A percentile compares a stretch with the other conserved stretches of the same genome.
Conservation (phyloP, 495 filamentous ascomycete genomes). For the Amniculicola lignicola region DNA sequence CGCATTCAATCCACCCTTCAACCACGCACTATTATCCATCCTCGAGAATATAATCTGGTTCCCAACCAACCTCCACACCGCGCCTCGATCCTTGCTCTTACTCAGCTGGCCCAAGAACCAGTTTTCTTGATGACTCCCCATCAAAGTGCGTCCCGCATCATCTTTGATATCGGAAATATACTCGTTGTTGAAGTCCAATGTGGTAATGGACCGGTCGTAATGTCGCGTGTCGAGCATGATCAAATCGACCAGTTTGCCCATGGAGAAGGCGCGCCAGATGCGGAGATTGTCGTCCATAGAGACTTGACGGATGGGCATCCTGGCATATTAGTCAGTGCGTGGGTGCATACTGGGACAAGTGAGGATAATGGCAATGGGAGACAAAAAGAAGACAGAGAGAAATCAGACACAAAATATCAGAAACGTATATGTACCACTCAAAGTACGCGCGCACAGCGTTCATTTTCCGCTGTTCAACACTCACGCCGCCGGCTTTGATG, state of each 20-base stretch:
- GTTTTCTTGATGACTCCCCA: conserved; percentile 63
- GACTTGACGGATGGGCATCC: conserved; percentile 46
- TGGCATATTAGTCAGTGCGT: too few species aligned
- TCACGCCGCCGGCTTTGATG: conserved; percentile 55
- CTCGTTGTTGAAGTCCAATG: conserved; percentile 52
- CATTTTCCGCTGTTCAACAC: conserved; percentile 64
- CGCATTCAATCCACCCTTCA: conserved; percentile 8
- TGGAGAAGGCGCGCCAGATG: conserved; percentile 64
- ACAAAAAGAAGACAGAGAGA: too few species aligned
- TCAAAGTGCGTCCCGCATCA: conserved; percentile 56
- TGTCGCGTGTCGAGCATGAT: conserved; percentile 68
- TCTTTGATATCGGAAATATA: conserved; percentile 56
- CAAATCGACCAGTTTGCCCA: conserved; percentile 63
- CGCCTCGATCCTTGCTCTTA: conserved; percentile 50
- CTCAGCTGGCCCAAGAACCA: conserved; percentile 64
- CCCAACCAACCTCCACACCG: conserved; percentile 63
- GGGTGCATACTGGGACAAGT: too few species aligned
- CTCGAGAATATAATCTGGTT: conserved; percentile 64
- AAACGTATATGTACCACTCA: conserved; percentile 48
- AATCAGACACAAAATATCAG: neutral
- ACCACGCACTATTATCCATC: conserved; percentile 31
- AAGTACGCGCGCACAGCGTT: conserved; percentile 70
- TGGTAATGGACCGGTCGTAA: conserved; percentile 58
- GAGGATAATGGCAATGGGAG: too few species aligned
- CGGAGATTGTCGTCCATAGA: conserved; percentile 69